Percentiles rank a stretch among this genome's conserved stretches.
Conservation (phyloP, 169 alveolate species). For the Plasmodium cynomolgi region DNA sequence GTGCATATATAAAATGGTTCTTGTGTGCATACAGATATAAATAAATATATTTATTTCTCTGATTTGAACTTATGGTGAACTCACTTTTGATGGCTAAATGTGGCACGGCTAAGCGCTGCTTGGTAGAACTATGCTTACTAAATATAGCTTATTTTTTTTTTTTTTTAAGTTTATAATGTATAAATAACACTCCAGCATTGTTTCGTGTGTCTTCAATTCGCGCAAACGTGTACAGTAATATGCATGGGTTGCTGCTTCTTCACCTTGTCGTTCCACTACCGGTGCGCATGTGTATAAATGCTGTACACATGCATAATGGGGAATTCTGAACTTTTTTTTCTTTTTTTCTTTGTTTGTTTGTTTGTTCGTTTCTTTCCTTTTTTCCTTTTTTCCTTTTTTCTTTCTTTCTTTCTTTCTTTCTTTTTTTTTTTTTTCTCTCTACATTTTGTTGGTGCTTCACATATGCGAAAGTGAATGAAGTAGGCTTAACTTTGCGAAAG, state of each 20-base stretch:
- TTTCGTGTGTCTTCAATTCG: background rate
- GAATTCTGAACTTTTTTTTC: background rate
- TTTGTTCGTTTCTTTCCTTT: background rate
- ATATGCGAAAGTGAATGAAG: background rate
- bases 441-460: background rate
- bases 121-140: background rate
- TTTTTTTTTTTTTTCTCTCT: background rate
- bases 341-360: background rate
- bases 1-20: slow-evolving; percentile 1
- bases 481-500: background rate
- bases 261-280: background rate
- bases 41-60: background rate
- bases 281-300: background rate
- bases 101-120: background rate
- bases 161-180: background rate
- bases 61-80: background rate
- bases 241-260: background rate
- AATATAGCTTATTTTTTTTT: slow-evolving; percentile 3
- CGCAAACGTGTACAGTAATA: background rate
- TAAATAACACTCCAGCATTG: background rate
- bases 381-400: background rate
- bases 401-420: background rate
- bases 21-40: background rate
- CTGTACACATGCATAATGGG: background rate
- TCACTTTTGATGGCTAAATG: background rate